A percentile compares a stretch with the other conserved stretches of the same genome.
phyloP scores from a whole-genome alignment of 2,329 filamentous ascomycete species.

The Xylariomycetidae sp. region DNA sequence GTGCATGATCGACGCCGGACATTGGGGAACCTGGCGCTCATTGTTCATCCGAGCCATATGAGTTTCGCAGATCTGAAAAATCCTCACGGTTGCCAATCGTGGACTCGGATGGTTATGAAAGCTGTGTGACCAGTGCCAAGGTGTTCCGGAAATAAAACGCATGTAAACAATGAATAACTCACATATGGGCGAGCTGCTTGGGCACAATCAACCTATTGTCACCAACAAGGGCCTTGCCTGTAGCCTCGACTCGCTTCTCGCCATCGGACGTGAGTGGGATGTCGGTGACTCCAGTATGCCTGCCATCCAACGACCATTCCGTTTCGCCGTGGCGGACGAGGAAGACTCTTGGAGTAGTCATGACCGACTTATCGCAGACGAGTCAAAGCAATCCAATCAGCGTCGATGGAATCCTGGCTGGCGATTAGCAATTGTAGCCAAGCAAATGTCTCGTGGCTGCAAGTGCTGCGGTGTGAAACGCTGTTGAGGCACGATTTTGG shows the following conservation, averaged over 20 bases:
- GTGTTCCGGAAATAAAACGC: too few relatives aligned
- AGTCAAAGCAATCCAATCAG: too few relatives aligned
- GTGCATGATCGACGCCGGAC: too few relatives aligned
- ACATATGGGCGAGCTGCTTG: conserved; percentile 76
- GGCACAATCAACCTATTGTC: conserved; percentile 80
- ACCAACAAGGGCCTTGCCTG: conserved; percentile 78
- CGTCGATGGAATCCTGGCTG: too few relatives aligned
- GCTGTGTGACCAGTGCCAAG: too few relatives aligned
- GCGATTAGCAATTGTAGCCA: conserved; percentile 1
- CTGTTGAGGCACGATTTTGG: conserved; percentile 1
- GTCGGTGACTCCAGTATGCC: conserved; percentile 81
- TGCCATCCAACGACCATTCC: conserved; percentile 84
- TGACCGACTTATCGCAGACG: too few relatives aligned
- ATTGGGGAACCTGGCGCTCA: too few relatives aligned
- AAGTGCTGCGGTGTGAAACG: conserved; percentile 6
- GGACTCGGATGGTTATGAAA: too few relatives aligned
- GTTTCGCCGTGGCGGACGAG: conserved; percentile 89
- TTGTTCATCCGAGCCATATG: too few relatives aligned
- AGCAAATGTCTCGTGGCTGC: background rate
- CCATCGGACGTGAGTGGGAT: conserved; percentile 79
- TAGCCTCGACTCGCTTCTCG: conserved; percentile 68
- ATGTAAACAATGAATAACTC: conserved; percentile 29
- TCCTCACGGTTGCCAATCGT: too few relatives aligned
- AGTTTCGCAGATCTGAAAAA: too few relatives aligned
- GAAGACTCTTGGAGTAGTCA: conserved; percentile 65